These are phyloP conservation scores for Blastobotrys ciferrii DNA, from an alignment of 1,139 yeast genomes.

Conservation along the genomic window DNA sequence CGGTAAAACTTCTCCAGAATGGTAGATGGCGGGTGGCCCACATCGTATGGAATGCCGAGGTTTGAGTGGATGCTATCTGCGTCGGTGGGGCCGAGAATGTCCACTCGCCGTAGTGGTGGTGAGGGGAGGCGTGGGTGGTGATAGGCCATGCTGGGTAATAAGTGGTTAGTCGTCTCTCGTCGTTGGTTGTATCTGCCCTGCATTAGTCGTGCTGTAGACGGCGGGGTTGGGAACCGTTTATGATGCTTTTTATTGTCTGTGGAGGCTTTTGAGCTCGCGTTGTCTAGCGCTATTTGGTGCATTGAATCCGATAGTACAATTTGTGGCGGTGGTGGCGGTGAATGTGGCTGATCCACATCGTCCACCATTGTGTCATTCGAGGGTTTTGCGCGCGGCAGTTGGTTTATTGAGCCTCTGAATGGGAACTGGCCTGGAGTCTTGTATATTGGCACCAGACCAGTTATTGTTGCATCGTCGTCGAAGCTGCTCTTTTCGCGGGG, in stretches of 20 bases:
- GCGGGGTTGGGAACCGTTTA: not conserved
- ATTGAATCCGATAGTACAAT: not conserved
- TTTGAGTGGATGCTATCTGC: not conserved
- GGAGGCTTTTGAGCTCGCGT: not conserved
- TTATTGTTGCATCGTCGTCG: not conserved
- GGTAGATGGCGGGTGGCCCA: conserved; percentile 1
- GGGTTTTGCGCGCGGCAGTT: not conserved
- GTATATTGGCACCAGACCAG: conserved; percentile 14
- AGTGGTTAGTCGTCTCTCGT: conserved; percentile 1
- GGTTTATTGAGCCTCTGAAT: conserved; percentile 1
- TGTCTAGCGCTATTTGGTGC: not conserved
- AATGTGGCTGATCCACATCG: not conserved
- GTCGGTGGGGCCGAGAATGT: not conserved
- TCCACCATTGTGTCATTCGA: not conserved
- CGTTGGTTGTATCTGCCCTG: conserved; percentile 1
- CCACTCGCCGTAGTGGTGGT: not conserved
- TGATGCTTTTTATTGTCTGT: not conserved
- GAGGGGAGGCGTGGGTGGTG: not conserved
- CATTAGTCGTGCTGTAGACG: conserved; percentile 4
- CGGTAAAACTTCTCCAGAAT: not conserved
- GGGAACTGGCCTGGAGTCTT: conserved; percentile 4
- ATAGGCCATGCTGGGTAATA: not conserved
- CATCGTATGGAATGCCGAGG: conserved; percentile 7
- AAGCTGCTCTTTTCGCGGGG: conserved; percentile 6
- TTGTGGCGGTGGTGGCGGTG: not conserved